These are phyloP conservation scores for Solioccasus polychromus DNA, from an alignment of 768 basidiomycete genomes.

Conservation along the genomic window DNA sequence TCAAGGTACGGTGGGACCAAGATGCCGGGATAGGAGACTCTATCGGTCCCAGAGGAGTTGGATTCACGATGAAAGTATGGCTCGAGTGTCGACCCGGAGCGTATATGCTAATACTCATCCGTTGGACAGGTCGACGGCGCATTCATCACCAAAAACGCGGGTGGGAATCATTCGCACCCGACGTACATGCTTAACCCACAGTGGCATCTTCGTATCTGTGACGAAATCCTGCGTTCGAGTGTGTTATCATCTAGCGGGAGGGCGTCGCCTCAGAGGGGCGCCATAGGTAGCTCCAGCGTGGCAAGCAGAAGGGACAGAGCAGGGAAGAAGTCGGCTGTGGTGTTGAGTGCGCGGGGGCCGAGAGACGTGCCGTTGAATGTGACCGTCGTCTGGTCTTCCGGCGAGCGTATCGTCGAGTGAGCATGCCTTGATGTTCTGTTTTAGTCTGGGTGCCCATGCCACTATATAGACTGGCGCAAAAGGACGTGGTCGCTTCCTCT, in stretches of 20 bases:
- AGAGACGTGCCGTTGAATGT: slow-evolving; percentile 74
- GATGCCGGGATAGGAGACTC: slow-evolving; percentile 17
- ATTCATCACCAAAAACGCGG: slow-evolving; percentile 69
- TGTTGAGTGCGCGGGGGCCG: slow-evolving; percentile 50
- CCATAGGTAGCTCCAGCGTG: neutral
- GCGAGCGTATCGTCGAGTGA: slow-evolving; percentile 72
- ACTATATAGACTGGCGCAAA: slow-evolving; percentile 49
- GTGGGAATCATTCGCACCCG: slow-evolving; percentile 78
- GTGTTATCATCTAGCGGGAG: neutral
- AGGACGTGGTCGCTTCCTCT: slow-evolving; percentile 69
- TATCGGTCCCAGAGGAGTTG: neutral
- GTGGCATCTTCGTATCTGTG: slow-evolving; percentile 63
- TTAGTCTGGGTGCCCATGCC: neutral
- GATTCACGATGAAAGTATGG: slow-evolving; percentile 17
- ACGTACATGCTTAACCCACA: slow-evolving; percentile 92
- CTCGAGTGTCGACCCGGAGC: neutral
- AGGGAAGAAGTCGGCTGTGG: slow-evolving; percentile 37
- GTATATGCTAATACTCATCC: neutral
- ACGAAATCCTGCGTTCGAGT: slow-evolving; percentile 20
- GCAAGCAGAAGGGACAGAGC: slow-evolving; percentile 5
- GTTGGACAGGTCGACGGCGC: slow-evolving; percentile 51
- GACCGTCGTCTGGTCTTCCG: slow-evolving; percentile 70
- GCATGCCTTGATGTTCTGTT: slow-evolving; percentile 30
- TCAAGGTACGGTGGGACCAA: slow-evolving; percentile 48
- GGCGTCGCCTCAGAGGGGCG: neutral